Evolutionary conservation across 805 yeast species (phyloP), one percentile per base, ranked within the genome.

Genomic region (Starmerella stigmatis): DNA sequence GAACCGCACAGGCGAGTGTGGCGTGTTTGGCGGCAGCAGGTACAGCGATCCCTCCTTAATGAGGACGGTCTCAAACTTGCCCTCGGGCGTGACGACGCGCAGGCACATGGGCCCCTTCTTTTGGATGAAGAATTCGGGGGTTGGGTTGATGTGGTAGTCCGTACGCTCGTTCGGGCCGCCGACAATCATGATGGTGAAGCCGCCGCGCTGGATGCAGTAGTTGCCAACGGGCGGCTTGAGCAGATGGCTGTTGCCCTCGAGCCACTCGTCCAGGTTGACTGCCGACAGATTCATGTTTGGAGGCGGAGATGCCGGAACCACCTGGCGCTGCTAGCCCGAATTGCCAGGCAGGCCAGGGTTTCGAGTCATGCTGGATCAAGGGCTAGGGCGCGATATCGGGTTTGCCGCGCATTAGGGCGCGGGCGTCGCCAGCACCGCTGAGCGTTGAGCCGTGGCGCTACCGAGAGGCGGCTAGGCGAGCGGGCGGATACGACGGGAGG

Each of bases 81-180:
- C 89, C 26, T 76, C 78, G 48, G 81, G 86, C 15, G 52, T 48
- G 2, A 86, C 94, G 1, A 88, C 94, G 50, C 76, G 78, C 50
- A 88, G 69, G 17, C 82, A 73, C 94, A 88, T 86, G 21, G 71
- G 68, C 2, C 96, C 96, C 62, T 84, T 84, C 61, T 81, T 75
- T 70, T 82, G 89, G 64, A 81, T 78, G 62, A 88, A 88, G 75
- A 86, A 88, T 58, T 88, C 96, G 0, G 96, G 96, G 0, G 96
- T 88, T 56, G 85, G 94, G 59, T 88, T 88, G 40, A 88, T 75
- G 59, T 88, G 96, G 60, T 85, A 88, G 60, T 88, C 96, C 0
- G 94, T 86, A 47, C 96, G 71, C 57, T 80, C 94, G 61, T 88
- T 88, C 3, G 96, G 96, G 0, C 96, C 96, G 13, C 96, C 96